Base-by-base conservation (phyloP, 2,329 filamentous ascomycete species). In the Sporothrix humicola region DNA sequence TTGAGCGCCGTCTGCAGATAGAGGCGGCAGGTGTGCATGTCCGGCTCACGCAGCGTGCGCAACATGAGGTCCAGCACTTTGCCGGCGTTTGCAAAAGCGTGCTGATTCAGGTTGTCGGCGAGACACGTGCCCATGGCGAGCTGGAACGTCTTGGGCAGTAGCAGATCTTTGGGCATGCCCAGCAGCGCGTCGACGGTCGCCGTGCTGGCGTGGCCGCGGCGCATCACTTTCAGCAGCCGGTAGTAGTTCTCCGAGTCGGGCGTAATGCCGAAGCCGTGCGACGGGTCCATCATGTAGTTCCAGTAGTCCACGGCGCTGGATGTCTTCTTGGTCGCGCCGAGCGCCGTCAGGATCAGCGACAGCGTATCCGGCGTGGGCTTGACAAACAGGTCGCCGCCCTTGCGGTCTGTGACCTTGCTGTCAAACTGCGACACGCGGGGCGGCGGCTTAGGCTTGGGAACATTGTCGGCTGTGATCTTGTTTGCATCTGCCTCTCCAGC, bases 181-280 rank as follows among this genome's bases (percentile, higher is more conserved):
- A 83, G 79, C 23, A 98, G 80, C n/a, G 92, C 80, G 15, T 87
- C 83, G 15, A 90, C 85, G 1, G 89, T 86, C 75, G 89, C 85
- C 54, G 83, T 84, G 77, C 92, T 95, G 59, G 91, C 87, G 74
- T 91, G 91, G 58, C 88, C 89, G 48, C 87, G 81, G 70, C 90
- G 88, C 50, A 96, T 86, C 58, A 93, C 81, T 71, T 89, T 87
- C 17, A 98, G 85, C 78, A 93, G 90, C 76, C 86, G 84, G 76
- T 90, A 85, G 82, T 91, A 92, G 79, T 93, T 94, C 76, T 90
- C 86, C 9, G 84, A 78, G 79, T 98, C 95, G 0, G 95, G 94
- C 1, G 84, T 79, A 74, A 98, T 82, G n/a, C 82, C 82, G 79
- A 98, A 82, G n/a, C 82, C 82, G 79, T 89, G 86, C 13, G 85